A percentile compares a stretch with the other conserved stretches of the same genome.
These are phyloP conservation scores for Tetrahymena thermophila DNA, from an alignment of 73 alveolate genomes.

Conservation along the genomic window DNA sequence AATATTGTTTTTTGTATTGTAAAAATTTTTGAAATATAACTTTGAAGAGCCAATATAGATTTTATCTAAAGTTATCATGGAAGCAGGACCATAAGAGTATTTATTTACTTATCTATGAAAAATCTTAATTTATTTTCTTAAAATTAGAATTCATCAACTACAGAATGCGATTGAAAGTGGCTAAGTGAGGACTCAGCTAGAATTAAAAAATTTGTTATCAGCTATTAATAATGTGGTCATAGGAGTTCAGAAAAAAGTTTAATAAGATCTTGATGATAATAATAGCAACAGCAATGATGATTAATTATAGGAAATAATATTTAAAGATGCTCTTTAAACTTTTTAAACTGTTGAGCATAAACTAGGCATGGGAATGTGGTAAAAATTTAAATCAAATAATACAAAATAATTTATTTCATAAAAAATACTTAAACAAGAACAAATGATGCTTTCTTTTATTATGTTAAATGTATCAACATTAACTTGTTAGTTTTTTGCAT, in stretches of 20 bases:
- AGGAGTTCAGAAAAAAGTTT: neutral
- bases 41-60: neutral
- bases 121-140: neutral
- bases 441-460: too few relatives aligned
- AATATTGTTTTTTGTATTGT: neutral
- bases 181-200: neutral
- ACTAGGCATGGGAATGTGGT: neutral
- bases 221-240: neutral
- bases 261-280: neutral
- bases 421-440: too few relatives aligned
- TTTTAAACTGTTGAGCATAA: neutral
- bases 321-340: neutral
- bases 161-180: neutral
- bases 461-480: too few relatives aligned
- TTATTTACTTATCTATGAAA: neutral
- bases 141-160: neutral
- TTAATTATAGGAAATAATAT: neutral
- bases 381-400: neutral
- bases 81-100: neutral
- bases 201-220: neutral
- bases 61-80: neutral
- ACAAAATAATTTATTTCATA: too few relatives aligned
- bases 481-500: too few relatives aligned
- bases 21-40: neutral
- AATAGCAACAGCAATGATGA: neutral